phyloP scores from a whole-genome alignment of 768 basidiomycete genomes.

The Suillus clintonianus region DNA sequence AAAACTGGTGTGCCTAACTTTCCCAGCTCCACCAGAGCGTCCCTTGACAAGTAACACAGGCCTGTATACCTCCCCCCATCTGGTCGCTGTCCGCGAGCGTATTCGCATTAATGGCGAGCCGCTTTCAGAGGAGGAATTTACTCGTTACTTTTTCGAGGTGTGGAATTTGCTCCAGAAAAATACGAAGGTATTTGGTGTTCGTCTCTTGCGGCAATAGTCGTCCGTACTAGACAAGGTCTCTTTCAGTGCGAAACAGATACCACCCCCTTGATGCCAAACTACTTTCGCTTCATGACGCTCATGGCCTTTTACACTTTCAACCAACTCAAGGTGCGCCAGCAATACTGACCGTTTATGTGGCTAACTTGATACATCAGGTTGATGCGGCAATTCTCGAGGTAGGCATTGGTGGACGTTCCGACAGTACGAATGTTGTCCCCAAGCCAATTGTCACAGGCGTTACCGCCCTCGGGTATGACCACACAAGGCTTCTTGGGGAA shows the following conservation, averaged over 20 bases:
- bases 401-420: conserved; percentile 91
- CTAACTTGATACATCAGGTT: conserved; percentile 40
- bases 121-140: conserved; percentile 84
- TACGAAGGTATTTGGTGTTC: conserved; percentile 40
- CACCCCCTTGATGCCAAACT: conserved; percentile 78
- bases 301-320: conserved; percentile 91
- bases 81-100: conserved; percentile 93
- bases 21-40: not conserved
- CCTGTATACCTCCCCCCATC: conserved; percentile 94
- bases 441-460: conserved; percentile 88
- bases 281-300: conserved; percentile 92
- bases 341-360: not conserved
- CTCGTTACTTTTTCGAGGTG: conserved; percentile 92
- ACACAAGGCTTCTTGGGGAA: conserved; percentile 83
- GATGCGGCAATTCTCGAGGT: conserved; percentile 95
- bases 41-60: conserved; percentile 46
- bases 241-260: conserved; percentile 45
- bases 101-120: conserved; percentile 93
- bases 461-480: conserved; percentile 90
- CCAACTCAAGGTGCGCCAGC: conserved; percentile 52
- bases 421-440: conserved; percentile 95
- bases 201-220: conserved; percentile 10
- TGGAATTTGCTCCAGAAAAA: conserved; percentile 85
- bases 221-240: conserved; percentile 2
- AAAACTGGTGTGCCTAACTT: conserved; percentile 66